phyloP scores from a whole-genome alignment of 2,329 filamentous ascomycete genomes.

The Diaporthe sp. region DNA sequence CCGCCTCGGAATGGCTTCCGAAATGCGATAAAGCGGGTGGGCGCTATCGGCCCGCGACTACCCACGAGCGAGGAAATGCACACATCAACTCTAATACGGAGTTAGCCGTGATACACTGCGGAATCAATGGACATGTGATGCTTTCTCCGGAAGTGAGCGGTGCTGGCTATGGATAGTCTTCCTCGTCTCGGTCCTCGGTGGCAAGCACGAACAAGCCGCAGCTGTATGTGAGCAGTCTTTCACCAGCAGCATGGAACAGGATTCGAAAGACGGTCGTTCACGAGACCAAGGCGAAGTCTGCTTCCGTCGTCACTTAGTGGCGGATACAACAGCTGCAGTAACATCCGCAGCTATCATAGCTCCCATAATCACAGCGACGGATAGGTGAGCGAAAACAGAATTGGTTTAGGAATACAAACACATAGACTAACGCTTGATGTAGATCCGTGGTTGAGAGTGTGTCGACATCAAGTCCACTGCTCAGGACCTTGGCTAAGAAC shows the following conservation, averaged over 20 bases:
- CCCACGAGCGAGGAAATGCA: background rate
- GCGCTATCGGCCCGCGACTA: background rate
- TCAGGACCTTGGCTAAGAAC: constrained; percentile 5
- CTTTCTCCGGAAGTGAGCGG: background rate
- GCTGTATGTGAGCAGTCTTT: background rate
- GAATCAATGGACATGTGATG: background rate
- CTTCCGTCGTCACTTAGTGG: constrained; percentile 1
- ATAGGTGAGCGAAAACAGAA: background rate
- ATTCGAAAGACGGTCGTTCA: background rate
- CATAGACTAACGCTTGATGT: background rate
- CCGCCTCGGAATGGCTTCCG: constrained; percentile 18
- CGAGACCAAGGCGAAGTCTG: background rate
- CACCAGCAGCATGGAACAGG: background rate
- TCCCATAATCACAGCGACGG: constrained; percentile 16
- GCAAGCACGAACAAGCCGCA: constrained; percentile 4
- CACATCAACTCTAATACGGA: background rate
- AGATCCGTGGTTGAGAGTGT: constrained; percentile 26
- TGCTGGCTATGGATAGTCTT: background rate
- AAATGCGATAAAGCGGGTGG: constrained; percentile 25
- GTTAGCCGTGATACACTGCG: background rate
- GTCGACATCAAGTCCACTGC: background rate
- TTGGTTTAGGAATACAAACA: background rate
- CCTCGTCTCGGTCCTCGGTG: background rate
- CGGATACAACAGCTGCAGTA: constrained; percentile 2
- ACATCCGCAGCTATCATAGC: constrained; percentile 22